These are phyloP conservation scores for Rhizoctonia solani DNA, from an alignment of 1,284 basidiomycete species.

Conservation along the genomic window DNA sequence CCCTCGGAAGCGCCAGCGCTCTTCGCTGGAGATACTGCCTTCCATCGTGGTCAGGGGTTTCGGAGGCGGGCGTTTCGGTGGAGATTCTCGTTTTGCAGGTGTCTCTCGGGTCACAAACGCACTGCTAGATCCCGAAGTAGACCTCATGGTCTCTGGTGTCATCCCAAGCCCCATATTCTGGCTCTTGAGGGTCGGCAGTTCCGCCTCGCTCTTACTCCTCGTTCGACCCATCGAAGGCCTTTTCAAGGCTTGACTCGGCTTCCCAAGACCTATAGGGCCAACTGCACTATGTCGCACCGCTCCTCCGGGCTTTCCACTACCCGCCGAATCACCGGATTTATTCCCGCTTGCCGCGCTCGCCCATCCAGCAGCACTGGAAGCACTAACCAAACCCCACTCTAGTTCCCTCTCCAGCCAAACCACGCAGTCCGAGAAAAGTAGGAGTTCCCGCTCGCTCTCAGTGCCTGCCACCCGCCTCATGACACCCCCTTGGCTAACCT, in stretches of 20 bases:
- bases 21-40: conserved; percentile 46
- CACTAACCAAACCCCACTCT: conserved; percentile 36
- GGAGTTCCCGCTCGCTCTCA: conserved; percentile 58
- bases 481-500: conserved; percentile 51
- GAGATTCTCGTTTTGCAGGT: too few species aligned
- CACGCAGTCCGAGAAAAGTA: conserved; percentile 80
- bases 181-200: conserved; percentile 47
- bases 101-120: too few species aligned
- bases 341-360: not conserved
- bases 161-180: not conserved
- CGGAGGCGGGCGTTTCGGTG: too few species aligned
- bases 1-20: conserved; percentile 72
- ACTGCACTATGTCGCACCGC: conserved; percentile 8
- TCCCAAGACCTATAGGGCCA: conserved; percentile 1
- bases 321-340: too few species aligned
- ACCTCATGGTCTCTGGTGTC: not conserved
- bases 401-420: conserved; percentile 60
- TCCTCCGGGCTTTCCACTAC: not conserved
- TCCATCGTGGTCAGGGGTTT: conserved; percentile 5
- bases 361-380: conserved; percentile 7
- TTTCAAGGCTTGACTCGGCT: conserved; percentile 29
- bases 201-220: conserved; percentile 65
- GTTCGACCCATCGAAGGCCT: conserved; percentile 52
- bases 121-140: conserved; percentile 15
- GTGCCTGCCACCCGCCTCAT: not conserved